Evolutionary conservation across 2,329 filamentous ascomycete genomes (phyloP), one percentile per base, ranked within the genome.

Genomic region (Fusarium robinianum): DNA sequence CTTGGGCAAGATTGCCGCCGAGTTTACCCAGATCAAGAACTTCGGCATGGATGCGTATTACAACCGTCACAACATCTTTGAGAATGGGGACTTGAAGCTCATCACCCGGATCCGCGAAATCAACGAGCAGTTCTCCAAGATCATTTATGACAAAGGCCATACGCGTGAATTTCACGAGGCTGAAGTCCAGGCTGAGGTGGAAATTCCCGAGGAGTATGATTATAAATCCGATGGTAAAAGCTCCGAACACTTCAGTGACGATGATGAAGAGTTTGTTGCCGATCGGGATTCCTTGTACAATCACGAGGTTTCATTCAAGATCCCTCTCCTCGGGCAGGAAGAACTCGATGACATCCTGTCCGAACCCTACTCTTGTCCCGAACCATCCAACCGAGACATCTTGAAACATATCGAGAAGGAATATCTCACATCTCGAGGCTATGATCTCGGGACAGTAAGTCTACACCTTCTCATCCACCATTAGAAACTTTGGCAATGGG

Each of bases 381-480:
- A 31, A 8, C 53, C 61, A 0, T 6, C 24, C 0, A 5, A 45
- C 0, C 51, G 57, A 0, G 51, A 63, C 5, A 78, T 83, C 32
- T 61, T 76, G 39, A 29, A 22, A 0, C 42, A 52, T 3, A 59
- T 64, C 0, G 77, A 81, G 49, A 51, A 52, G 0, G 53, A 62
- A 0, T 78, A 72, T 5, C 31, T 54, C 2, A 29, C 47, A 1
- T 60, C 58, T 0, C 74, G 78, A 0, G 79, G 78, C 0, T 75
- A 77, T 11, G 77, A 83, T 36, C 47, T 84, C 0, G 80, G 79
- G 1, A 81, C 73, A 4, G 71, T 71, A 45, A 56, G 65, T 57
- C n/a, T 25, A 5, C n/a, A 3, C 11, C 23, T 8, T 41, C 6
- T 2, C 5, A 22, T 6, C 8, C 9, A 8, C 7, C 17, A 12